Evolutionary conservation across 768 basidiomycete genomes (phyloP).

Genomic region (Austroboletus eburneus): DNA sequence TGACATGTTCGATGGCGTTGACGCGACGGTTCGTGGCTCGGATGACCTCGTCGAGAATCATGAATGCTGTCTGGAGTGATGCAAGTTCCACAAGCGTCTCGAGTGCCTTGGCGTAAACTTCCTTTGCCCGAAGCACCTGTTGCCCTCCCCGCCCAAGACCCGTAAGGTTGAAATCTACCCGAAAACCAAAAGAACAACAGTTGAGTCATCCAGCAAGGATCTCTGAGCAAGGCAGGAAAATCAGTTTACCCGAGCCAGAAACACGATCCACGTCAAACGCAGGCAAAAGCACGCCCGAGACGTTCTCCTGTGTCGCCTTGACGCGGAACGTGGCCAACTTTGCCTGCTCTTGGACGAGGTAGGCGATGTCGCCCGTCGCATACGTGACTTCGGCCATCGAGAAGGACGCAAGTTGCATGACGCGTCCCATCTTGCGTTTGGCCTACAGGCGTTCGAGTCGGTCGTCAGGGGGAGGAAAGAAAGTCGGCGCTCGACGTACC

Average conservation of each 20-base stretch:
- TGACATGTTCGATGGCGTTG: slow-evolving; percentile 96
- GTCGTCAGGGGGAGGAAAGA: not conserved
- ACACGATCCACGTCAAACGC: slow-evolving; percentile 91
- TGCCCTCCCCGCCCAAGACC: slow-evolving; percentile 96
- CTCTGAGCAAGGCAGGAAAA: not conserved
- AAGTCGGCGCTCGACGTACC: slow-evolving; percentile 50
- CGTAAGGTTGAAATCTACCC: slow-evolving; percentile 91
- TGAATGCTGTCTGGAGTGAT: slow-evolving; percentile 95
- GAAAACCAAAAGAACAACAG: not conserved
- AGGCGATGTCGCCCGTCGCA: slow-evolving; percentile 94
- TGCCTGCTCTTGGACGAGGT: slow-evolving; percentile 96
- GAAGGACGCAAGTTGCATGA: slow-evolving; percentile 98
- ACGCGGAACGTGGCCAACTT: slow-evolving; percentile 90
- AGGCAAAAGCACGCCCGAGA: slow-evolving; percentile 93
- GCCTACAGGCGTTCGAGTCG: slow-evolving; percentile 53
- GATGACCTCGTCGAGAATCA: slow-evolving; percentile 97
- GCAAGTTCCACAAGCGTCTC: slow-evolving; percentile 97
- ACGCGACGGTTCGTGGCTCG: slow-evolving; percentile 98
- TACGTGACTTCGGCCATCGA: slow-evolving; percentile 99
- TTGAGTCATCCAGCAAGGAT: slow-evolving; percentile 1
- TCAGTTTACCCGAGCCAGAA: slow-evolving; percentile 67
- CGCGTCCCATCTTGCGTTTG: slow-evolving; percentile 97
- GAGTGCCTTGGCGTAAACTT: slow-evolving; percentile 96
- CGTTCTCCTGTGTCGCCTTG: slow-evolving; percentile 95
- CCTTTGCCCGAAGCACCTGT: slow-evolving; percentile 90